phyloP scores from a whole-genome alignment of 2,329 filamentous ascomycete species.

The Colletotrichum shisoi region DNA sequence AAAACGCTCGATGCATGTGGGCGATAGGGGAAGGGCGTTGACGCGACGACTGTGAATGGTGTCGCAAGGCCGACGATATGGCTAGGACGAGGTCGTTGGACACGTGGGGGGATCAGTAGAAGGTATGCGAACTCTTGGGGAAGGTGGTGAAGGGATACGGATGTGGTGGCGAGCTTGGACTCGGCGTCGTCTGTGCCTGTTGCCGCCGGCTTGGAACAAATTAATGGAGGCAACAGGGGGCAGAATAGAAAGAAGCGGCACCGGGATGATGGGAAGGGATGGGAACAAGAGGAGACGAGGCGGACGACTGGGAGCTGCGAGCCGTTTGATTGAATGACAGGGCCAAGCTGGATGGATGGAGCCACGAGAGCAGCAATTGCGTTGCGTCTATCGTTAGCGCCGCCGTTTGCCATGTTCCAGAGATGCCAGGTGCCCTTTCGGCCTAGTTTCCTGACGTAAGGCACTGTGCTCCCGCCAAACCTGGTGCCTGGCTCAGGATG shows the following conservation, averaged over 20 bases:
- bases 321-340: conserved; percentile 3
- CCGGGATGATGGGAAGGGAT: conserved; percentile 16
- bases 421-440: neutral
- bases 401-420: conserved; percentile 15
- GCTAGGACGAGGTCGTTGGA: conserved; percentile 29
- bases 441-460: neutral
- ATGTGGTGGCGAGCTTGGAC: conserved; percentile 33
- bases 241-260: neutral
- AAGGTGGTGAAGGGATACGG: conserved; percentile 7
- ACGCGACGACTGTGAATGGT: neutral
- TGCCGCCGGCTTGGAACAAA: conserved; percentile 28
- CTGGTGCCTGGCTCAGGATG: neutral
- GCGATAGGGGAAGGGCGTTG: conserved; percentile 10
- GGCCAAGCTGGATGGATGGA: conserved; percentile 1
- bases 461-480: neutral
- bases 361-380: conserved; percentile 4
- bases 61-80: conserved; percentile 20
- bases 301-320: neutral
- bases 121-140: conserved; percentile 11
- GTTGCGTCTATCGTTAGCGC: neutral
- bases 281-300: neutral
- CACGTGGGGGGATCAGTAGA: conserved; percentile 13
- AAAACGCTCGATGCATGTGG: conserved; percentile 16
- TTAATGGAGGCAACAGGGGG: conserved; percentile 16
- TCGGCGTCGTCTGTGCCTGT: conserved; percentile 13